A percentile compares a stretch with the other conserved stretches of the same genome.
Conservation (phyloP, 768 basidiomycete species). For the Termitomyces sp. region DNA sequence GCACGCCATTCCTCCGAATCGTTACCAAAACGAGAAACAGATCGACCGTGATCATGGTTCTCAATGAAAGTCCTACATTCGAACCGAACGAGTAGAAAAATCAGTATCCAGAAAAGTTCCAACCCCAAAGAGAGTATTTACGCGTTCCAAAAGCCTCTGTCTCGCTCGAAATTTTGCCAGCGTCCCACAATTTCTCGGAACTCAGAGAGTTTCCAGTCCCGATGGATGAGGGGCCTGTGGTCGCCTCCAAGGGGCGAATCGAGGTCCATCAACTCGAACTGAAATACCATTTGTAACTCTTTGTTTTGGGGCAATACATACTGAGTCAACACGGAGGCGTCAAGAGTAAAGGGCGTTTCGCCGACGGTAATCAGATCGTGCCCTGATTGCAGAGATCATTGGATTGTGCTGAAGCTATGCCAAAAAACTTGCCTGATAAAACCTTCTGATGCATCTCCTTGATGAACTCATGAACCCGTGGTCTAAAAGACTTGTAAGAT, state of each 20-base stretch:
- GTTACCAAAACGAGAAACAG: slow-evolving; percentile 64
- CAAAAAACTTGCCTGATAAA: slow-evolving; percentile 44
- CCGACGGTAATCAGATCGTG: slow-evolving; percentile 64
- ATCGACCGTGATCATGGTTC: slow-evolving; percentile 67
- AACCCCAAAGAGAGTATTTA: slow-evolving; percentile 24
- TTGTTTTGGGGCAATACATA: slow-evolving; percentile 57
- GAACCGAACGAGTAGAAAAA: slow-evolving; percentile 8
- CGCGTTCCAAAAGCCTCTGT: slow-evolving; percentile 68
- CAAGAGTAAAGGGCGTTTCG: slow-evolving; percentile 58
- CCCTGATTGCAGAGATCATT: slow-evolving; percentile 27
- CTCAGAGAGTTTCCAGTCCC: slow-evolving; percentile 49
- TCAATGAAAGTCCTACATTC: slow-evolving; percentile 54
- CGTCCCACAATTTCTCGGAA: slow-evolving; percentile 41
- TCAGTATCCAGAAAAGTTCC: neutral
- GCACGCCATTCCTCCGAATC: slow-evolving; percentile 56
- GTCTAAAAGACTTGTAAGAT: slow-evolving; percentile 31
- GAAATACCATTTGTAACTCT: slow-evolving; percentile 65
- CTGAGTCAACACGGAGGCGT: slow-evolving; percentile 44
- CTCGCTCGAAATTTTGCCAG: slow-evolving; percentile 61
- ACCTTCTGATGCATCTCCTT: slow-evolving; percentile 64
- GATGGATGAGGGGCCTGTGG: slow-evolving; percentile 35
- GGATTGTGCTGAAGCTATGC: neutral
- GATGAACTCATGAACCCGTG: slow-evolving; percentile 63
- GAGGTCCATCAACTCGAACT: slow-evolving; percentile 59
- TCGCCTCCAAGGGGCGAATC: slow-evolving; percentile 41